These are phyloP conservation scores for Coniochaeta prunicola DNA, from an alignment of 2,329 filamentous ascomycete genomes.

Conservation along the genomic window DNA sequence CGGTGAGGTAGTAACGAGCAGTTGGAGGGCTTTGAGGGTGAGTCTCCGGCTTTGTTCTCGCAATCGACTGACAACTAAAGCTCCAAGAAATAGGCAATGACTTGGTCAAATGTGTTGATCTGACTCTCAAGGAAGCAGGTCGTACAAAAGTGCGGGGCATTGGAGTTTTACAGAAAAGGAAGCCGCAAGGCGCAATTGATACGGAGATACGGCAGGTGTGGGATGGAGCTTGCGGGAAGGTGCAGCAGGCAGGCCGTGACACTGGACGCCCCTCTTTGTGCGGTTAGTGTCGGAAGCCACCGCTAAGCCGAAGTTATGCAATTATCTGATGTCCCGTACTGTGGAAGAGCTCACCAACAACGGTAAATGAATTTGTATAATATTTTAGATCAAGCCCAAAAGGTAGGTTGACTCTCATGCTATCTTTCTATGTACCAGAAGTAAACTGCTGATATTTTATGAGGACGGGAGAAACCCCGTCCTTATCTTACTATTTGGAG, in stretches of 20 bases:
- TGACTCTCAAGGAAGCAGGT: conserved; percentile 10
- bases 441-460: too few species aligned
- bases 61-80: neutral
- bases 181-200: neutral
- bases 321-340: neutral
- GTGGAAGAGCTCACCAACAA: too few species aligned
- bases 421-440: too few species aligned
- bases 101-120: conserved; percentile 4
- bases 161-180: conserved; percentile 4
- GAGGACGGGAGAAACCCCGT: too few species aligned
- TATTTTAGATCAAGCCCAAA: too few species aligned
- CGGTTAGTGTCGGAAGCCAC: neutral
- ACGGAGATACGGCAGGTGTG: neutral
- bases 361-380: too few species aligned
- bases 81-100: neutral
- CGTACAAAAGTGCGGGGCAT: conserved; percentile 40
- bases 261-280: neutral
- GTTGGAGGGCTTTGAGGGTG: neutral
- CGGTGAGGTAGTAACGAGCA: conserved; percentile 39
- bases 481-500: too few species aligned
- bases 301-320: neutral
- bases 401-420: too few species aligned
- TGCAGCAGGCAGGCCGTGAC: neutral
- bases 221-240: neutral
- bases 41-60: neutral